Evolutionary conservation across 306 rosid species (phyloP), one percentile per base, ranked within the genome.

Genomic region (Begonia peltatifolia): DNA sequence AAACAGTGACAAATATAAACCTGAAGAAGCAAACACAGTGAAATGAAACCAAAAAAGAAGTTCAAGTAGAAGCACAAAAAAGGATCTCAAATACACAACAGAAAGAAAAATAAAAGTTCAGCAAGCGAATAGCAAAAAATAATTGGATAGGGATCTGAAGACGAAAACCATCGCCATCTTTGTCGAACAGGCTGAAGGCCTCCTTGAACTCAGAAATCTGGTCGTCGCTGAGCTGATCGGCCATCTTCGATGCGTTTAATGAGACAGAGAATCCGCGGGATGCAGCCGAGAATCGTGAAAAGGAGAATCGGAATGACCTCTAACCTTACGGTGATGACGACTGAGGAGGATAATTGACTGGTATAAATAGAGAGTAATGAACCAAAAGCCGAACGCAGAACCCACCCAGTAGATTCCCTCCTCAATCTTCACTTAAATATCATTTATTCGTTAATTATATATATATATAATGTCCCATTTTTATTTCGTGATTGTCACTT

Each of bases 181-280:
- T 83, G 62, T 83, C 93, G 76, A 83, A 83, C 48, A 83, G 93
- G 71, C 93, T 83, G 63, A 83, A 83, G 49, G 93, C 93, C 49
- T 83, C 93, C 78, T 83, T 83, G 81, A 83, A 83, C 76, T 83
- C 93, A 0, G 93, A 79, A 82, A 83, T 83, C 93, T 83, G 93
- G 17, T 83, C 93, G 47, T 83, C 93, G 57, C 87, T 83, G 72
- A 83, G 93, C 47, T 83, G 93, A 68, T 83, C 93, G 42, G 93
- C 93, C 93, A 83, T 83, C 53, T 63, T 58, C 59, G 78, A 9
- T 12, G 74, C 7, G 54, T 42, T 46, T 13, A 53, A 51, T 13
- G 49, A 53, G 43, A 12, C 44, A 65, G 60, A 67, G 42, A 22
- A n/a, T 22, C 14, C 44, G 46, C 14, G 63, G 47, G 17, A 52